A percentile compares a stretch with the other conserved stretches of the same genome.
Evolutionary conservation across 345 rosid species (phyloP).

Genomic region (Toxicodendron radicans): DNA sequence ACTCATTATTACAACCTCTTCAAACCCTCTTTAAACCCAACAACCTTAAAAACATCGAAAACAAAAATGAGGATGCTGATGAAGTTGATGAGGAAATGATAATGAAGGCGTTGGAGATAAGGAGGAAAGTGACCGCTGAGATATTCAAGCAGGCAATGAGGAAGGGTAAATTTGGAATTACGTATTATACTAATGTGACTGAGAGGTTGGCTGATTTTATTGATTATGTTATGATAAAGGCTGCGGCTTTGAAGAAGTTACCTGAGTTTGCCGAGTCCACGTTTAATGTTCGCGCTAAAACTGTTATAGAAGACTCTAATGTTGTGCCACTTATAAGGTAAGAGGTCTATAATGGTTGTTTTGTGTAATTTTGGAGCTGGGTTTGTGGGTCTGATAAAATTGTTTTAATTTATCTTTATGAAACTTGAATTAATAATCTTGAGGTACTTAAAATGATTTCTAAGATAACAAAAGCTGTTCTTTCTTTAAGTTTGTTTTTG

Average conservation of each 20-base stretch:
- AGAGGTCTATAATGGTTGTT: not conserved
- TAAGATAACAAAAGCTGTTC: not conserved
- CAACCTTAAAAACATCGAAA: not conserved
- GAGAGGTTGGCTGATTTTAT: constrained; percentile 53
- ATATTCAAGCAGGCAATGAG: constrained; percentile 60
- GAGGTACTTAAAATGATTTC: not conserved
- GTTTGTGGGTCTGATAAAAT: not conserved
- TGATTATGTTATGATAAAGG: constrained; percentile 78
- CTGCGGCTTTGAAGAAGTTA: constrained; percentile 65
- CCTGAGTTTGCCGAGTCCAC: constrained; percentile 53
- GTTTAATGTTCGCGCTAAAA: constrained; percentile 59
- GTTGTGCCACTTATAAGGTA: constrained; percentile 83
- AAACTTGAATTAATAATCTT: not conserved
- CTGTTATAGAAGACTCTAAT: constrained; percentile 56
- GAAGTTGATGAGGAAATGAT: constrained; percentile 63
- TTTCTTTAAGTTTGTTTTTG: not conserved
- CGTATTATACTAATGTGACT: constrained; percentile 70
- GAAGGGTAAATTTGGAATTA: constrained; percentile 82
- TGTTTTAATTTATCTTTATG: not conserved
- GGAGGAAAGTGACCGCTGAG: constrained; percentile 75
- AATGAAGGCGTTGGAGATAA: constrained; percentile 61
- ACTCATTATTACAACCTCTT: constrained; percentile 46
- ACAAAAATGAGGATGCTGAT: constrained; percentile 26
- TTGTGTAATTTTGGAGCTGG: not conserved
- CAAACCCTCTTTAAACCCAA: constrained; percentile 30